Conservation (phyloP, 352 stramenopile species). For the Globisporangium perplexum region DNA sequence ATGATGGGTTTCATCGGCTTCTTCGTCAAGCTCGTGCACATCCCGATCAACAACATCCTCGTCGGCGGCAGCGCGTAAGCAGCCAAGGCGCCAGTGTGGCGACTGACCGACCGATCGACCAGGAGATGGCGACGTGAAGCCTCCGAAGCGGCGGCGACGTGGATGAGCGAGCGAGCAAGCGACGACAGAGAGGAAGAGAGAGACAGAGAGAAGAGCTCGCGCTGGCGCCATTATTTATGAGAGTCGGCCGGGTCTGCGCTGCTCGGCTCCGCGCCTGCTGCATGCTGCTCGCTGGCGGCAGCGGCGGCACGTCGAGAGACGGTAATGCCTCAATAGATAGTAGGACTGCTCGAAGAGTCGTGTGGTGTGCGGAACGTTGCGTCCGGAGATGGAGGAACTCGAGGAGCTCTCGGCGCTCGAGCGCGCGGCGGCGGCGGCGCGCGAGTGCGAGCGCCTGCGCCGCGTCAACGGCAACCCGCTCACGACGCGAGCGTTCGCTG, state of each 20-base stretch:
- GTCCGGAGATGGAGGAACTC: slow-evolving; percentile 20
- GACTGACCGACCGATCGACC: not conserved
- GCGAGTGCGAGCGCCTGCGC: slow-evolving; percentile 30
- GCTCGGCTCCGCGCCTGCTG: not conserved
- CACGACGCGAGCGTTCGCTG: slow-evolving; percentile 29
- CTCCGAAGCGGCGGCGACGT: not conserved
- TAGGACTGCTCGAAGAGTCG: not conserved
- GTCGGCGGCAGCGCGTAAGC: slow-evolving; percentile 84
- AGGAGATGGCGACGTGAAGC: not conserved
- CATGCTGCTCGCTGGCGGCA: not conserved
- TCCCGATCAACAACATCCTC: slow-evolving; percentile 99
- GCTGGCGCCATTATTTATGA: not conserved
- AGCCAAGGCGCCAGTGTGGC: not conserved
- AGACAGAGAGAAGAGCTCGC: not conserved
- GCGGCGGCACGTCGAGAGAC: no score
- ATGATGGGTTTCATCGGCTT: slow-evolving; percentile 99
- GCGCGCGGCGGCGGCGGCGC: slow-evolving; percentile 15
- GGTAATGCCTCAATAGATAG: not conserved
- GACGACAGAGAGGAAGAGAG: not conserved
- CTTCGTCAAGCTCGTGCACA: slow-evolving; percentile 99
- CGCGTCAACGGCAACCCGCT: slow-evolving; percentile 36
- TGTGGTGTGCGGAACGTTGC: not conserved
- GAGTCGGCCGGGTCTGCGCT: no score
- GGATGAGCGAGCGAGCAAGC: not conserved
- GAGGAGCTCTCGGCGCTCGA: slow-evolving; percentile 21